Evolutionary conservation across 2,329 filamentous ascomycete genomes (phyloP), one percentile per base, ranked within the genome.

Genomic region (Hypoxylon sp.): DNA sequence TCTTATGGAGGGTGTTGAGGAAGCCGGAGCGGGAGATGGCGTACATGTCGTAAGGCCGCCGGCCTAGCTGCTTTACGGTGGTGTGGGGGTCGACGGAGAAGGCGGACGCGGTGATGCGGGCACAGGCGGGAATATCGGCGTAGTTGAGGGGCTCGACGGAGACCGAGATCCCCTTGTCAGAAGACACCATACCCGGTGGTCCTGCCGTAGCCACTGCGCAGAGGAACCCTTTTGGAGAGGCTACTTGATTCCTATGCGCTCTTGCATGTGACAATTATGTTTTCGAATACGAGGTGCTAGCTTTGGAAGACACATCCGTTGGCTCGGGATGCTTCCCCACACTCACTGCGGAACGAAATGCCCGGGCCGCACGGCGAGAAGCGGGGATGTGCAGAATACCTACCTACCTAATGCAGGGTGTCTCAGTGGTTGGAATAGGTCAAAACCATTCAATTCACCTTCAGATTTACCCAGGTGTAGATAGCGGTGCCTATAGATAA

Each of bases 81-180:
- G 68, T 70, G 38, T 70, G 65, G 5, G 65, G 65, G 16, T 70
- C 65, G 2, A 40, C 26, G 18, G 62, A 63, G 56, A 68, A 70
- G 24, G 65, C 68, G 9, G 59, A 50, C 2, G 62, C 54, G 18
- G 68, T 61, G 4, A 68, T 53, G n/a, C 28, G 38, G 20, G 68
- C 68, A 44, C 62, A 68, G 14, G 33, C 45, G 2, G 55, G 28
- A 16, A 68, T 54, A 24, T 70, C 68, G 45, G 62, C 30, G 5
- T 60, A 59, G 14, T 70, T 32, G 22, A 70, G 52, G 40, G 68
- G 53, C 6, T 57, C 59, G 28, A 70, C 66, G 45, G 56, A 66
- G 36, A 66, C 46, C 8, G 59, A 40, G 16, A 67, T 60, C 12
- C 26, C 44, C 28, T 55, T 52, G 14, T 22, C 30, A 5, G 49